phyloP scores from a whole-genome alignment of 805 yeast species.

The Ogataea parapolymorpha region DNA sequence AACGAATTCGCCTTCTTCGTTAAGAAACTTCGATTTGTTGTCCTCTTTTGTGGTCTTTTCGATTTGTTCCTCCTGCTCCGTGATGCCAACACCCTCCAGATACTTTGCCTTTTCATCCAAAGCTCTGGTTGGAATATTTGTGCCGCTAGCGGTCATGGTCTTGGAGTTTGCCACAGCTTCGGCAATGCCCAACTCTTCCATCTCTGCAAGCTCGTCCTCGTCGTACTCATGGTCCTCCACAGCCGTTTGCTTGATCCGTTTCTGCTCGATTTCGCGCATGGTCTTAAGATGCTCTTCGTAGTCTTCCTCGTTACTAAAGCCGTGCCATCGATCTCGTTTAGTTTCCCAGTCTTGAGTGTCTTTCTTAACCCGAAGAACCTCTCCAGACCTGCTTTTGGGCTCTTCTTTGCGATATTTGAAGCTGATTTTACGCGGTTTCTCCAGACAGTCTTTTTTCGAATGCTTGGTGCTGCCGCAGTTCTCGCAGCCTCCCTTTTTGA shows the following conservation, averaged over 20 bases:
- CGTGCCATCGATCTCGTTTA: conserved; percentile 79
- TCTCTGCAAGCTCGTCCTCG: conserved; percentile 43
- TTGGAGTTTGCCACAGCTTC: conserved; percentile 19
- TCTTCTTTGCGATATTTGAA: conserved; percentile 31
- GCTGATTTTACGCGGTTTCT: conserved; percentile 46
- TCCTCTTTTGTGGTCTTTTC: conserved; percentile 41
- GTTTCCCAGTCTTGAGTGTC: conserved; percentile 55
- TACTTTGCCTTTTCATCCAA: conserved; percentile 77
- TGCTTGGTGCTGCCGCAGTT: conserved; percentile 59
- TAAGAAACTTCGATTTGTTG: conserved; percentile 31
- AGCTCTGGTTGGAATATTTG: conserved; percentile 50
- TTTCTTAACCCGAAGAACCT: conserved; percentile 19
- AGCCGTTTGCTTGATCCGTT: conserved; percentile 29
- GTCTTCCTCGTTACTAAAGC: conserved; percentile 58
- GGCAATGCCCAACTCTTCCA: conserved; percentile 38
- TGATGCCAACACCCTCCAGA: conserved; percentile 40
- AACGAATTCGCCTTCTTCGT: conserved; percentile 47
- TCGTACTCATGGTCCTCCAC: conserved; percentile 27
- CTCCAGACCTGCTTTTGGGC: conserved; percentile 6
- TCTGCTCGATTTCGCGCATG: conserved; percentile 50
- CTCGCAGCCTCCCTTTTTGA: conserved; percentile 34
- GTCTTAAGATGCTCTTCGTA: conserved; percentile 48
- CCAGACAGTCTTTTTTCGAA: conserved; percentile 52
- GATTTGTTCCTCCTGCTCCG: conserved; percentile 38
- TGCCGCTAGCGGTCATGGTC: conserved; percentile 13